These are phyloP conservation scores for Lentinus polychrous DNA, from an alignment of 1,284 basidiomycete species.

Conservation along the genomic window DNA sequence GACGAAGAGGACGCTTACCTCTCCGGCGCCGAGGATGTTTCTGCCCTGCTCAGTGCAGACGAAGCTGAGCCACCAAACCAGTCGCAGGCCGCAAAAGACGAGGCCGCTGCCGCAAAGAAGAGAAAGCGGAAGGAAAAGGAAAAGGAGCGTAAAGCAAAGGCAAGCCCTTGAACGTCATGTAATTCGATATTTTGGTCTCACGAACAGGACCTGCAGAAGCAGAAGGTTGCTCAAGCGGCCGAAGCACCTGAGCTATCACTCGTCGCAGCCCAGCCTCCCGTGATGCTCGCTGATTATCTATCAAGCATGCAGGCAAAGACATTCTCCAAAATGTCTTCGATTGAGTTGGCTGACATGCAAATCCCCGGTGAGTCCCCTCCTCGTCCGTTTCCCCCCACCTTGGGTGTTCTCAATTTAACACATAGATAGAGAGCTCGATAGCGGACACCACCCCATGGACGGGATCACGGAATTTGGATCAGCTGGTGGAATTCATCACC, in stretches of 20 bases:
- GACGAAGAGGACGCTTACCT: constrained; percentile 44
- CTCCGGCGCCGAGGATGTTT: constrained; percentile 33
- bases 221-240: constrained; percentile 45
- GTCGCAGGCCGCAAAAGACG: constrained; percentile 16
- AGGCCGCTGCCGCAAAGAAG: constrained; percentile 42
- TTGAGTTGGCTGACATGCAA: constrained; percentile 68
- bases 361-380: constrained; percentile 54
- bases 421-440: constrained; percentile 59
- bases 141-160: constrained; percentile 62
- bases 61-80: constrained; percentile 31
- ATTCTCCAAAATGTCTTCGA: constrained; percentile 52
- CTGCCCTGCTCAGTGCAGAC: constrained; percentile 36
- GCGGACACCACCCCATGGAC: constrained; percentile 69
- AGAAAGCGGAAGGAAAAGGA: constrained; percentile 66
- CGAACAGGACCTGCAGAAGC: constrained; percentile 38
- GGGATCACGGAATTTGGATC: constrained; percentile 60
- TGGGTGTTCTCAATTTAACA: constrained; percentile 38
- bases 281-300: constrained; percentile 53
- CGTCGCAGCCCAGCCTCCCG: constrained; percentile 49
- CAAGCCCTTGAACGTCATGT: too few relatives aligned
- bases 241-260: constrained; percentile 38
- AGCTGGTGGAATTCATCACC: constrained; percentile 64
- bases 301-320: constrained; percentile 55
- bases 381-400: constrained; percentile 6
- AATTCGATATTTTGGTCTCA: constrained; percentile 13